phyloP scores from a whole-genome alignment of 805 yeast genomes.

The Candida golubevii region DNA sequence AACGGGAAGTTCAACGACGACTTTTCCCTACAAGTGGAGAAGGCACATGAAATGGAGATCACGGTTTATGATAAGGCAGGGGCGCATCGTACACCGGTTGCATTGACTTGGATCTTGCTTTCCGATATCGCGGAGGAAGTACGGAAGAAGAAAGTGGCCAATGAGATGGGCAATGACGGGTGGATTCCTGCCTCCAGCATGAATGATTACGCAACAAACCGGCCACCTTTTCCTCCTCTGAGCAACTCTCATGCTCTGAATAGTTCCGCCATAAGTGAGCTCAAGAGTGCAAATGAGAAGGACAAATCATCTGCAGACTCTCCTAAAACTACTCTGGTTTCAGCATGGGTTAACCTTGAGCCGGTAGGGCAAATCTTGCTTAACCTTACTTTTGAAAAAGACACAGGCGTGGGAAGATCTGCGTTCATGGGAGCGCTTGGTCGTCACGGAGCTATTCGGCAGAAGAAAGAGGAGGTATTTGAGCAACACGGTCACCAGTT shows the following conservation, averaged over 20 bases:
- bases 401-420: slow-evolving; percentile 32
- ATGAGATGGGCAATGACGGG: slow-evolving; percentile 65
- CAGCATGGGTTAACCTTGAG: slow-evolving; percentile 86
- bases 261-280: neutral
- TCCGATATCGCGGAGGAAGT: slow-evolving; percentile 93
- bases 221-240: slow-evolving; percentile 3
- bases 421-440: slow-evolving; percentile 46
- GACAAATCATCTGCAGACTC: slow-evolving; percentile 1
- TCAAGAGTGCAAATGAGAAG: neutral
- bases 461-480: slow-evolving; percentile 82
- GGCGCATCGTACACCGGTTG: slow-evolving; percentile 74
- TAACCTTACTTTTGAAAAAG: slow-evolving; percentile 73
- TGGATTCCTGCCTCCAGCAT: slow-evolving; percentile 83
- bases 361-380: slow-evolving; percentile 89
- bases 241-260: slow-evolving; percentile 3
- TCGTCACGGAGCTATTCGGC: slow-evolving; percentile 98
- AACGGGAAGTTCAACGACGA: slow-evolving; percentile 81
- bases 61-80: slow-evolving; percentile 80
- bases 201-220: slow-evolving; percentile 3
- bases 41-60: slow-evolving; percentile 88
- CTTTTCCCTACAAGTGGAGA: slow-evolving; percentile 75
- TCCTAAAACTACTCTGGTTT: slow-evolving; percentile 42
- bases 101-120: slow-evolving; percentile 83
- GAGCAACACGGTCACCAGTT: slow-evolving; percentile 98
- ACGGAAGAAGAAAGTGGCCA: slow-evolving; percentile 76